Evolutionary conservation across 202 grass and related monocot species (phyloP), one percentile per base, ranked within the genome.

Genomic region (Carex arenaria): DNA sequence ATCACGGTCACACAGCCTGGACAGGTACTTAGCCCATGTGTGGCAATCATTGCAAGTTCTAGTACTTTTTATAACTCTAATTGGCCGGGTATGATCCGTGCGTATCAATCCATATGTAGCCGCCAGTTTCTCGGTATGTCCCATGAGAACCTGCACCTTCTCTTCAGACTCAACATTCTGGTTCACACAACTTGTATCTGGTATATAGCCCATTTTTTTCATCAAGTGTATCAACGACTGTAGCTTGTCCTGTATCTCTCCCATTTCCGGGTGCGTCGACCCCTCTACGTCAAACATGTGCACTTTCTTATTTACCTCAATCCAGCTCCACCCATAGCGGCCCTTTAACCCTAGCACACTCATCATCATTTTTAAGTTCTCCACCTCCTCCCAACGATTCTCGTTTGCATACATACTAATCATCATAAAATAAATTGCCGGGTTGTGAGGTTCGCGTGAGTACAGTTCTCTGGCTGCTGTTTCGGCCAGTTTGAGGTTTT

Each of bases 21-120:
- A 94, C 18, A 93, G 60, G 10, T 92, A 85, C 81, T 94, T 94
- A 17, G 88, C 90, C 72, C 88, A 82, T 65, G 77, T 88, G 52
- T 97, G 94, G 57, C 94, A 94, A 80, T 97, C 94, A 26, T 87
- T 92, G 85, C 92, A 94, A 89, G 94, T 87, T 80, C 92, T 89
- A 62, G 90, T 89, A 72, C 92, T 94, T 80, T 97, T 97, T 13
- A 94, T 87, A 84, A 97, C 94, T 85, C 92, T 92, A 30, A 97
- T 72, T 52, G 90, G 83, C 77, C 4, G 11, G 66, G 85, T 92
- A 66, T 55, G 36, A 59, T 90, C 90, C 10, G 88, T 89, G 42
- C 69, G 64, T 75, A 97, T 89, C 72, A 94, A 55, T 1, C 94
- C 92, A 10, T 92, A 97, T 0, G 90, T 92, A 84, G 94, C 84